Evolutionary conservation across 345 rosid species (phyloP), one percentile per base, ranked within the genome.

Genomic region (Brassica nigra): DNA sequence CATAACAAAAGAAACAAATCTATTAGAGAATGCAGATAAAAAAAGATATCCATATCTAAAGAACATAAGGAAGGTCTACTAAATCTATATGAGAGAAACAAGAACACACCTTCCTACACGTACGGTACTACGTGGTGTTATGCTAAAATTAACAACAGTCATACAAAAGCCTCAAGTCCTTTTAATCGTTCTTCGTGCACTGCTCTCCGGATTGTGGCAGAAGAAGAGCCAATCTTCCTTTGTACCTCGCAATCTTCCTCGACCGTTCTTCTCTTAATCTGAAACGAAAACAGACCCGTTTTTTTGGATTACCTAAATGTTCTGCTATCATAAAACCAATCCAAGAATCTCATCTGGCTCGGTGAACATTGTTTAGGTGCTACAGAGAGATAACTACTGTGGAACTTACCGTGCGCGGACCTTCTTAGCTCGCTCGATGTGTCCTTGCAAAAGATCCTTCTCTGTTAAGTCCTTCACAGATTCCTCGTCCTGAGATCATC

Each of bases 211-310:
- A 84, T 5, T 85, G 91, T 27, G 98, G 96, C 71, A 95, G 90
- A 73, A 95, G 90, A 76, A 93, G 94, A 68, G 90, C 88, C 8
- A 95, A 82, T 85, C 98, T 88, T 36, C 81, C 83, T 88, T 86
- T 90, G 87, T 88, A 93, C 84, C 99, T 91, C 27, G 87, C 91
- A 30, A 93, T 95, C 74, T 92, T 87, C 70, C 83, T 90, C 78
- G 75, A 39, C 70, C 97, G 87, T 78, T 87, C 92, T 82, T 87
- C 90, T 79, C 87, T 85, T 52, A 91, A 83, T 78, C 98, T 95
- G 76, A 64, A 82, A 57, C 16, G 0, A 34, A 44, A 78, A 44
- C 5, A 28, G 10, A 29, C 28, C 44, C 4, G 27, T 7, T 14
- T 58, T 18, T 57, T 20, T 58, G 34, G 63, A 0, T 61, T 61